A percentile compares a stretch with the other conserved stretches of the same genome.
These are phyloP conservation scores for Aspergillus wentii DNA, from an alignment of 495 filamentous ascomycete species.

Conservation along the genomic window DNA sequence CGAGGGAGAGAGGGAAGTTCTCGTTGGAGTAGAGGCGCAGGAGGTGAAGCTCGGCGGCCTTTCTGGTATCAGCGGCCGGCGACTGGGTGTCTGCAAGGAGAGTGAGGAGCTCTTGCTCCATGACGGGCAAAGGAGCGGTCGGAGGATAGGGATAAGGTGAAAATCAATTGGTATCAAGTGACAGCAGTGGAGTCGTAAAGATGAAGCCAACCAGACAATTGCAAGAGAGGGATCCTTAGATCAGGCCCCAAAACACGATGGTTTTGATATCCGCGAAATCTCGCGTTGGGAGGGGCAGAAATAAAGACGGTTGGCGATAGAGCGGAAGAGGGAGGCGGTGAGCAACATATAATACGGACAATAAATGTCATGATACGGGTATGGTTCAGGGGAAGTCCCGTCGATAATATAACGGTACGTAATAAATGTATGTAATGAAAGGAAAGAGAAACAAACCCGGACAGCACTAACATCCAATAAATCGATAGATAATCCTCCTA, in stretches of 20 bases:
- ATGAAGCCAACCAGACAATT: too few relatives aligned
- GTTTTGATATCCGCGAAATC: constrained; percentile 3
- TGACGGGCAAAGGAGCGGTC: constrained; percentile 25
- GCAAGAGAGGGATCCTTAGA: too few relatives aligned
- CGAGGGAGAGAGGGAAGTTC: constrained; percentile 71
- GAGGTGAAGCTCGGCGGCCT: constrained; percentile 74
- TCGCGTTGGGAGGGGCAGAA: constrained; percentile 8
- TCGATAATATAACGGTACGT: too few relatives aligned
- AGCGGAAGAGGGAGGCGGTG: neutral
- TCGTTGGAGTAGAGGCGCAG: constrained; percentile 57
- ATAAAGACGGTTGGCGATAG: constrained; percentile 7
- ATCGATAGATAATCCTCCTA: too few relatives aligned
- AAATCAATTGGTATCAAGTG: neutral
- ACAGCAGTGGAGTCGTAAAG: neutral
- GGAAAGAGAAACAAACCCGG: too few relatives aligned
- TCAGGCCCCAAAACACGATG: too few relatives aligned
- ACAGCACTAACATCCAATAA: too few relatives aligned
- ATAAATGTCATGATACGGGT: too few relatives aligned
- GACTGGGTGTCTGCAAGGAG: constrained; percentile 78
- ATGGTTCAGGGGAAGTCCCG: too few relatives aligned
- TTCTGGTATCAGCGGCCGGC: constrained; percentile 61
- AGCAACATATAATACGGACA: neutral
- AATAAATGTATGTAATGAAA: too few relatives aligned
- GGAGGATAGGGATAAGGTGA: constrained; percentile 4
- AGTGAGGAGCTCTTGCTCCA: constrained; percentile 82